phyloP scores from a whole-genome alignment of 2,329 filamentous ascomycete species.

The Cordyceps cicadae region DNA sequence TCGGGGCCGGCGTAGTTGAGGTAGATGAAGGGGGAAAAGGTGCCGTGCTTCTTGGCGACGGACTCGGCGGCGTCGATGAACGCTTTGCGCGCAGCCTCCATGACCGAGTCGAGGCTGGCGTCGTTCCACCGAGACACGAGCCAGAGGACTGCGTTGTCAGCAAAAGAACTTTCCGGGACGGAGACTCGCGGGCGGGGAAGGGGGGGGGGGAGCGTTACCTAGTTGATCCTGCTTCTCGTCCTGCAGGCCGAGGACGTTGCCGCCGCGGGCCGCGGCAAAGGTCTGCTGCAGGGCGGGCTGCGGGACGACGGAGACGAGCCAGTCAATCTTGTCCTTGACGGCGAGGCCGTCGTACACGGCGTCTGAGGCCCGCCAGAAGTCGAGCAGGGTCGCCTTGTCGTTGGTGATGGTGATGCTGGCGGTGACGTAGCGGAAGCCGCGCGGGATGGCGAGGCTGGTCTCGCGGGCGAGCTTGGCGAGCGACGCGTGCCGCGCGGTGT shows the following conservation, averaged over 20 bases:
- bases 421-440: slow-evolving; percentile 15
- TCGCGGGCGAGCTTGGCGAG: slow-evolving; percentile 12
- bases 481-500: slow-evolving; percentile 8
- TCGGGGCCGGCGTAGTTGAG: slow-evolving; percentile 34
- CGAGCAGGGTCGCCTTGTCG: slow-evolving; percentile 11
- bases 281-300: slow-evolving; percentile 13
- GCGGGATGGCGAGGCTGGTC: slow-evolving; percentile 11
- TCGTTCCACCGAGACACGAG: slow-evolving; percentile 13
- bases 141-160: slow-evolving; percentile 12
- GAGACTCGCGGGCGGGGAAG: too few relatives aligned
- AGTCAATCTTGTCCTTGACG: slow-evolving; percentile 14
- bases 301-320: slow-evolving; percentile 14
- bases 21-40: slow-evolving; percentile 20
- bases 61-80: slow-evolving; percentile 2
- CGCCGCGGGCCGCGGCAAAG: slow-evolving; percentile 1
- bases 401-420: slow-evolving; percentile 13
- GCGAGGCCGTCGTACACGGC: slow-evolving; percentile 11
- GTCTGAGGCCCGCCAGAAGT: slow-evolving; percentile 12
- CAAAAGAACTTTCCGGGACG: too few relatives aligned
- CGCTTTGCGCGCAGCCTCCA: slow-evolving; percentile 6
- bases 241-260: slow-evolving; percentile 13
- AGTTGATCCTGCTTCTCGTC: slow-evolving; percentile 10
- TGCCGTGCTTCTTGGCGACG: slow-evolving; percentile 10
- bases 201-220: slow-evolving; percentile 6
- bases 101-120: slow-evolving; percentile 6